phyloP scores from a whole-genome alignment of 306 rosid genomes.

The Rosa rugosa region DNA sequence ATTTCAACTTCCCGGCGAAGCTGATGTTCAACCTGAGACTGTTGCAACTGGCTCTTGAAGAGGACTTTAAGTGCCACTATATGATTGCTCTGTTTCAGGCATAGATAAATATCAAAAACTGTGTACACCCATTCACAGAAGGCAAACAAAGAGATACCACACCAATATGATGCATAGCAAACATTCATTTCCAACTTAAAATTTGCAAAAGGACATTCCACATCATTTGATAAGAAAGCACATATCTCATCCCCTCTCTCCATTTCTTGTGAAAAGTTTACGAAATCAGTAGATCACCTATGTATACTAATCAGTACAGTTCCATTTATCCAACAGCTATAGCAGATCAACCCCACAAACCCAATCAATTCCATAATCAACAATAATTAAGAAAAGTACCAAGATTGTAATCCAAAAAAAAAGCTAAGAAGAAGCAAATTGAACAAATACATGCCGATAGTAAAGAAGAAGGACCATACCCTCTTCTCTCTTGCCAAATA shows the following conservation, averaged over 20 bases:
- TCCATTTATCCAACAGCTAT: neutral
- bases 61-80: constrained; percentile 93
- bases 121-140: constrained; percentile 7
- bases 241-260: neutral
- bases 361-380: neutral
- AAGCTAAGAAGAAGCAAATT: neutral
- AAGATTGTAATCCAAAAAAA: neutral
- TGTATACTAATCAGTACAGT: neutral
- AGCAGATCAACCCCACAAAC: neutral
- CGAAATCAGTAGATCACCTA: neutral
- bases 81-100: constrained; percentile 79
- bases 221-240: neutral
- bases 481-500: constrained; percentile 96
- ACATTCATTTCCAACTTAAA: neutral
- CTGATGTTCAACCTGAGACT: constrained; percentile 99
- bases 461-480: constrained; percentile 35
- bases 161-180: neutral
- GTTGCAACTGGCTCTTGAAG: constrained; percentile 95
- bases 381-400: neutral
- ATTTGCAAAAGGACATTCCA: neutral
- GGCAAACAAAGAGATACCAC: neutral
- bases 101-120: constrained; percentile 23
- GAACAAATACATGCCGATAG: neutral
- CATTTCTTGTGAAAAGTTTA: neutral
- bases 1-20: constrained; percentile 97